Evolutionary conservation across 2,329 filamentous ascomycete species (phyloP).

Genomic region (Leptosphaerulina australis): DNA sequence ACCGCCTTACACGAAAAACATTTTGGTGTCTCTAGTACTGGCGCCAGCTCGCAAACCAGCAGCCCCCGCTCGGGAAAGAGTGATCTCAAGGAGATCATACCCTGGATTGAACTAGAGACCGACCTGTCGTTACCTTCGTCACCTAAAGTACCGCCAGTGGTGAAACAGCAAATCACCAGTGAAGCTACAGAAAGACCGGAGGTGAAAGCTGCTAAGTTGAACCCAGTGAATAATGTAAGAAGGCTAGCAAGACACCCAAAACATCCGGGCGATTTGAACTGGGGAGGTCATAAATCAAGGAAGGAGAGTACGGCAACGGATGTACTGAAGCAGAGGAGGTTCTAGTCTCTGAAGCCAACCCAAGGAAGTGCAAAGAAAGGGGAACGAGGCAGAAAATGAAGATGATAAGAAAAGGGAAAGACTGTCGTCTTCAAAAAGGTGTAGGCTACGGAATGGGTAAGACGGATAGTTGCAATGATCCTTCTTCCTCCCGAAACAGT

Average conservation of each 20-base stretch:
- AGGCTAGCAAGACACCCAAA: neutral
- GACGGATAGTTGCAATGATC: neutral
- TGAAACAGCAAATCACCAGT: neutral
- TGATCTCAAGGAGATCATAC: conserved; percentile 7
- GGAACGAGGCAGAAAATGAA: neutral
- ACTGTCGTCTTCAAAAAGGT: too few species aligned
- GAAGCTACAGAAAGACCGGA: neutral
- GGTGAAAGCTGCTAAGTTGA: conserved; percentile 1
- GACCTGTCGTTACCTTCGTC: neutral
- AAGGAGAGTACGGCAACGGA: neutral
- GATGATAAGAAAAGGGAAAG: neutral
- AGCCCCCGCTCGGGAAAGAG: neutral
- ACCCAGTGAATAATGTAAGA: conserved; percentile 5
- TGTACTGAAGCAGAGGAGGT: neutral
- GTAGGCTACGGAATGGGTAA: too few species aligned
- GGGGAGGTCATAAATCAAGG: neutral
- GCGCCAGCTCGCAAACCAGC: neutral
- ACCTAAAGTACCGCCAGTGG: neutral
- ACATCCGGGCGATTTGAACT: neutral
- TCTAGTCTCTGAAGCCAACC: neutral
- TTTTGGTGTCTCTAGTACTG: neutral
- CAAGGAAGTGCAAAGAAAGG: neutral
- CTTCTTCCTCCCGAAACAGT: too few species aligned
- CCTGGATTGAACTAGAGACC: conserved; percentile 8
- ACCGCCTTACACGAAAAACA: neutral